Evolutionary conservation across 352 stramenopile genomes (phyloP), one percentile per base, ranked within the genome.

Genomic region (Globisporangium mamillatum): DNA sequence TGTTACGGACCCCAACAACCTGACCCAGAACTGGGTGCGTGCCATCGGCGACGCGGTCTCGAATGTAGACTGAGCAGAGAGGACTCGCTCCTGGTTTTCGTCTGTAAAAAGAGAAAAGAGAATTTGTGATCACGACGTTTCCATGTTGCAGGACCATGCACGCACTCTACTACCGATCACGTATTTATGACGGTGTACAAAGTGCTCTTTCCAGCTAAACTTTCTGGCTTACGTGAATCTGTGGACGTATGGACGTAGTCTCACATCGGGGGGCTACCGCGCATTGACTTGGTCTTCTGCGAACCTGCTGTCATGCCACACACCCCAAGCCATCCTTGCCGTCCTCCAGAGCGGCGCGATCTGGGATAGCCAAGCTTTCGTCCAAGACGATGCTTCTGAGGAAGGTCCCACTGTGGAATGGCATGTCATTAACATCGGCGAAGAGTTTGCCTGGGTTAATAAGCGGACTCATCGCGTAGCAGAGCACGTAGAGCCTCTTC

Each of bases 11-110:
- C 64, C 67, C 3, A 62, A 61, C 66, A 91, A 90, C 57, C 77
- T 86, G 41, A 78, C 82, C 32, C 80, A 90, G 60, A 75, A 80
- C 22, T 93, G 85, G 85, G 81, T 73, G 16, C 78, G 79, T 22
- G 76, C 74, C 54, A 89, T 93, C 60, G 56, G 67, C 52, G 73
- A 85, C 32, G 71, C 69, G 10, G 63, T 85, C 29, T 63, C 29
- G 34, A 60, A 64, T 38, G 61, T 58, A 52, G 60, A 63, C 5
- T 68, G 52, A 67, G n/a, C 48, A 4, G 16, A 36, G 54, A 25
- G 72, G 77, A 44, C 59, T 4, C 70, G 27, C 57, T 77, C n/a
- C 60, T 24, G 62, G 7, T n/a, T 58, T 56, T 57, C 60, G 36
- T 44, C 54, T 44, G 27, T 44, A 4, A 25, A n/a, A 24, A 57